phyloP scores from a whole-genome alignment of 306 rosid species.

The Canavalia gladiata region DNA sequence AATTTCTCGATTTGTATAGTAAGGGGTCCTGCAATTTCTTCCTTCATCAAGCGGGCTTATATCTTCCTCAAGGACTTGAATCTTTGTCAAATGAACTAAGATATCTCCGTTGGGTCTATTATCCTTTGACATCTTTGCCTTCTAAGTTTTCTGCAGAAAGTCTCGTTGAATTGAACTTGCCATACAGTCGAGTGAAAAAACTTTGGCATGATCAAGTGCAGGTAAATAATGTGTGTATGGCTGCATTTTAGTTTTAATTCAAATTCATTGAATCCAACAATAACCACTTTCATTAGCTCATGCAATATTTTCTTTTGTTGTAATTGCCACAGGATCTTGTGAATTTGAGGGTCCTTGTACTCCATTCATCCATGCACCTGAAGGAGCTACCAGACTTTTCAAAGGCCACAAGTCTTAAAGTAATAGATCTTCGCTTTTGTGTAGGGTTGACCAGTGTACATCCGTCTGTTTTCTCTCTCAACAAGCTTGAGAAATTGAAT shows the following conservation, averaged over 20 bases:
- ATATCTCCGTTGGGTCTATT: constrained; percentile 42
- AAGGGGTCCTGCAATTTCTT: neutral
- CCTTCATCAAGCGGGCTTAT: neutral
- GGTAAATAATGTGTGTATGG: constrained; percentile 29
- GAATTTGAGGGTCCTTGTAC: constrained; percentile 4
- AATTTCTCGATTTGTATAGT: constrained; percentile 24
- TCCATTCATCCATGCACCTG: neutral
- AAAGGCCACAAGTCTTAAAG: constrained; percentile 31
- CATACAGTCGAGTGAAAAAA: constrained; percentile 10
- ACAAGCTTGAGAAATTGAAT: constrained; percentile 26
- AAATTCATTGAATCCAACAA: neutral
- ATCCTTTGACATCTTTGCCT: constrained; percentile 50
- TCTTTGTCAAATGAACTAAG: constrained; percentile 30
- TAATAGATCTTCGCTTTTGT: neutral
- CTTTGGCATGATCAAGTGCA: constrained; percentile 39
- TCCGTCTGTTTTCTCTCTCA: constrained; percentile 34
- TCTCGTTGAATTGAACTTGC: constrained; percentile 42
- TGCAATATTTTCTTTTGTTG: neutral
- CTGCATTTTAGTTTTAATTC: neutral
- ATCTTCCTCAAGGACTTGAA: constrained; percentile 38
- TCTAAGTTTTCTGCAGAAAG: constrained; percentile 12
- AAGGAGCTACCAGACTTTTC: constrained; percentile 39
- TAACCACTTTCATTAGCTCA: neutral
- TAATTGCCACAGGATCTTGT: constrained; percentile 28
- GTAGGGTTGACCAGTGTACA: constrained; percentile 7